phyloP scores from a whole-genome alignment of 2,329 filamentous ascomycete species.

The Monilinia fructicola region DNA sequence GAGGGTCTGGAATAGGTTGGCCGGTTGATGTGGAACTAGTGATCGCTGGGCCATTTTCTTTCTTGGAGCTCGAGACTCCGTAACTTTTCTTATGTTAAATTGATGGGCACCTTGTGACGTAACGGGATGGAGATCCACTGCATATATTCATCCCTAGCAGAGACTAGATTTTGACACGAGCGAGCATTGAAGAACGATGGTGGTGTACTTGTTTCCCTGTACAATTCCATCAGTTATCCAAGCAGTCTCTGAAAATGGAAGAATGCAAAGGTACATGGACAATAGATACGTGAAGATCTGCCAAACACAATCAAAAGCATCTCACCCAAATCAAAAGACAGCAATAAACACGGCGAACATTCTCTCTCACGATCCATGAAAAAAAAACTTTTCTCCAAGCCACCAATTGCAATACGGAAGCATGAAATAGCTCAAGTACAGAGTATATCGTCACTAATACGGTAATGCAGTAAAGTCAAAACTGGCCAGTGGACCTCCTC shows the following conservation, averaged over 20 bases:
- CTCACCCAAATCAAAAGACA: not conserved
- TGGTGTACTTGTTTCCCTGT: not conserved
- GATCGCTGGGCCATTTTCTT: not conserved
- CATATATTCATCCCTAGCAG: not conserved
- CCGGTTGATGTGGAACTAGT: not conserved
- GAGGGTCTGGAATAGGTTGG: not conserved
- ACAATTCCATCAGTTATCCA: not conserved
- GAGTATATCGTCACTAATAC: not conserved
- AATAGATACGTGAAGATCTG: not conserved
- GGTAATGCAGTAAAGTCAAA: slow-evolving; percentile 9
- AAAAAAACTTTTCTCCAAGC: not conserved
- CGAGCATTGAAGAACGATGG: not conserved
- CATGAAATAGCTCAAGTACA: not conserved
- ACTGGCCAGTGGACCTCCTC: not conserved
- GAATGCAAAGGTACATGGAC: not conserved
- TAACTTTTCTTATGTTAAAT: not conserved
- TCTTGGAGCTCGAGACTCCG: not conserved
- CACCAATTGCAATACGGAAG: not conserved
- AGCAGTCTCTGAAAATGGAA: not conserved
- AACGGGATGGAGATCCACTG: not conserved
- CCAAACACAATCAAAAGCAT: not conserved
- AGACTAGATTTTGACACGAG: not conserved
- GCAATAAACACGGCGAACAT: too few species aligned
- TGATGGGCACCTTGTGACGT: not conserved
- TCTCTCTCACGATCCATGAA: not conserved